Base-by-base conservation (phyloP, 176 grass and related monocot species). In the Lolium perenne region DNA sequence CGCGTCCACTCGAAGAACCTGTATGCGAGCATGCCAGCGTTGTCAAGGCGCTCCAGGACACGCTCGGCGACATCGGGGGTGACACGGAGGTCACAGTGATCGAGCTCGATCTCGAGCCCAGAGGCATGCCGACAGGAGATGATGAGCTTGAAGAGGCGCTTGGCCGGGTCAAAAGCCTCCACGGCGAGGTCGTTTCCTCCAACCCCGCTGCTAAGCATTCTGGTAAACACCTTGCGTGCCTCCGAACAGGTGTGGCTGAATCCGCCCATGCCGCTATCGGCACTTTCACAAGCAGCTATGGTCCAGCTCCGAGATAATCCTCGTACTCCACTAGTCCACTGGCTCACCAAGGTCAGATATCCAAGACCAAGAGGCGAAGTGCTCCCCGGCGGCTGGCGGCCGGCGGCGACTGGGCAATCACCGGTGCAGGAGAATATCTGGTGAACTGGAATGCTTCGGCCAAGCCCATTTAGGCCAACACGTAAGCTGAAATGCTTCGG, bases 1-100 rank as follows among this genome's bases (percentile, higher is more conserved):
- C 92, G 81, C 13, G 89, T 55, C 96, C 96, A 98, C 81, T 92
- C 84, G 60, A 98, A 98, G 83, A 98, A 98, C 32, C 93, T 88
- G 66, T 98, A 98, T 0, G 93, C 81, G 13, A 98, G 83, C 96
- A 98, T 95, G 13, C 96, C 96, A 5, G 93, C 96, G 43, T 98
- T 98, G 88, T 98, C 91, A 35, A 98, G 87, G 41, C 74, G 90
- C 43, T 76, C 84, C 1, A 98, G 81, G 55, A 98, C 91, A 3
- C 43, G 12, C 83, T 98, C 96, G 0, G 91, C 93, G 0, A 92
- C 63, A 6, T 90, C 91, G 1, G 91, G 81, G 4, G 84, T 92
- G 78, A 92, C 84, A 35, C 86, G 91, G 57, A 95, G 13, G 35
- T 90, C 84, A 43, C 91, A 91, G 45, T 89, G 92, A 13, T 98